phyloP scores from a whole-genome alignment of 75 land plant genomes.

The Pseudotsuga menziesii region DNA sequence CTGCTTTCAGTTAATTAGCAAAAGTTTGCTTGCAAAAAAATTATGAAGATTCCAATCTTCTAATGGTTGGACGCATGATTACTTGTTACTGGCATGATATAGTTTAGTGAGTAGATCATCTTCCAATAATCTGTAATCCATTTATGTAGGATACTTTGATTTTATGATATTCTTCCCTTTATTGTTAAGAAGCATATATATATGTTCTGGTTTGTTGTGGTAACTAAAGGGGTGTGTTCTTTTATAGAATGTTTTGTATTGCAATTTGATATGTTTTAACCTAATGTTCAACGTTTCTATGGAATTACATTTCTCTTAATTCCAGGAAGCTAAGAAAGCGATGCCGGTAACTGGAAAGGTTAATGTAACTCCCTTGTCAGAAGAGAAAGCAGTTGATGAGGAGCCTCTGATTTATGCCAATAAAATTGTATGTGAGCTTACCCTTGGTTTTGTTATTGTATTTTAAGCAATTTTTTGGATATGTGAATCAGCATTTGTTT shows the following conservation, averaged over 20 bases:
- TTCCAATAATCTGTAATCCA: neutral
- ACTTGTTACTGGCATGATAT: no score
- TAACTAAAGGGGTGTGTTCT: neutral
- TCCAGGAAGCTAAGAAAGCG: constrained; percentile 75
- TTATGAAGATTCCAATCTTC: no score
- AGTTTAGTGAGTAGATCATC: neutral
- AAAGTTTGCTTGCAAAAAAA: no score
- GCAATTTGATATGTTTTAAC: neutral
- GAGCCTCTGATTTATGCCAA: constrained; percentile 73
- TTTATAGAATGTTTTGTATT: neutral
- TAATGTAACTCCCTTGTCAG: constrained; percentile 48
- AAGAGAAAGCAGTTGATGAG: constrained; percentile 72
- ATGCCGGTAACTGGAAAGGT: constrained; percentile 66
- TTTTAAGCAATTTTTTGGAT: neutral
- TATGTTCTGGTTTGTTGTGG: neutral
- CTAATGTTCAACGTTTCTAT: neutral
- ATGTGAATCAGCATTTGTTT: neutral
- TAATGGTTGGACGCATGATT: no score
- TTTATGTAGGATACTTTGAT: neutral
- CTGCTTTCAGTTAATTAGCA: no score
- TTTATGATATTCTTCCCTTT: neutral
- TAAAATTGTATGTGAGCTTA: constrained; percentile 56
- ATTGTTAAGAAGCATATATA: neutral
- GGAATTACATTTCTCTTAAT: neutral
- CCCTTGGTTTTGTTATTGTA: neutral